These are phyloP conservation scores for Fusarium albosuccineum DNA, from an alignment of 2,329 filamentous ascomycete genomes.

Conservation along the genomic window DNA sequence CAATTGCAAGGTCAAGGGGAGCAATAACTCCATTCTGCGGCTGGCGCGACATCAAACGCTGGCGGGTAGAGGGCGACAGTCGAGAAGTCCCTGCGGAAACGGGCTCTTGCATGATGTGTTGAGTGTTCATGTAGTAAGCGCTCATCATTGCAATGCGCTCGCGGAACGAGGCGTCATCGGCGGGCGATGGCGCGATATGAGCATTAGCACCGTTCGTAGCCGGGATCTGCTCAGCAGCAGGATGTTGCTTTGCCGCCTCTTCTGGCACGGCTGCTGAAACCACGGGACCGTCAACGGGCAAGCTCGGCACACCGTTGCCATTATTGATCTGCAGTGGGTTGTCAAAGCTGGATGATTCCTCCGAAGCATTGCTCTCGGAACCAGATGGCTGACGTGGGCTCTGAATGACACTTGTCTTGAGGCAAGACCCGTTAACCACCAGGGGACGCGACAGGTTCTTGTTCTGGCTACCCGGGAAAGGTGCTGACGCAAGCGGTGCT, in stretches of 20 bases:
- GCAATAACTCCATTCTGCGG: constrained; percentile 65
- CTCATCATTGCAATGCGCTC: constrained; percentile 59
- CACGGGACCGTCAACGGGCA: constrained; percentile 27
- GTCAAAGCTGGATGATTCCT: constrained; percentile 45
- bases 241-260: constrained; percentile 32
- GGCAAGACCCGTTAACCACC: constrained; percentile 65
- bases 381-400: constrained; percentile 39
- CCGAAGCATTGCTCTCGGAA: constrained; percentile 34
- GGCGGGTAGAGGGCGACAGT: constrained; percentile 52
- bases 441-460: constrained; percentile 59
- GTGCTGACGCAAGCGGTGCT: constrained; percentile 54
- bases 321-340: constrained; percentile 47
- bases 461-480: constrained; percentile 54
- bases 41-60: constrained; percentile 56
- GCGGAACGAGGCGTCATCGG: constrained; percentile 57
- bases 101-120: constrained; percentile 50
- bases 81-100: constrained; percentile 46
- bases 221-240: constrained; percentile 46
- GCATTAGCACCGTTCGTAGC: constrained; percentile 53
- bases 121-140: constrained; percentile 46
- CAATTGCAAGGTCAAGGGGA: constrained; percentile 67
- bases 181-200: constrained; percentile 30
- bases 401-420: constrained; percentile 51
- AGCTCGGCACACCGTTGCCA: constrained; percentile 23
- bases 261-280: constrained; percentile 25